phyloP scores from a whole-genome alignment of 371 early-diverging fungal species.

The Lichtheimia hyalospora region DNA sequence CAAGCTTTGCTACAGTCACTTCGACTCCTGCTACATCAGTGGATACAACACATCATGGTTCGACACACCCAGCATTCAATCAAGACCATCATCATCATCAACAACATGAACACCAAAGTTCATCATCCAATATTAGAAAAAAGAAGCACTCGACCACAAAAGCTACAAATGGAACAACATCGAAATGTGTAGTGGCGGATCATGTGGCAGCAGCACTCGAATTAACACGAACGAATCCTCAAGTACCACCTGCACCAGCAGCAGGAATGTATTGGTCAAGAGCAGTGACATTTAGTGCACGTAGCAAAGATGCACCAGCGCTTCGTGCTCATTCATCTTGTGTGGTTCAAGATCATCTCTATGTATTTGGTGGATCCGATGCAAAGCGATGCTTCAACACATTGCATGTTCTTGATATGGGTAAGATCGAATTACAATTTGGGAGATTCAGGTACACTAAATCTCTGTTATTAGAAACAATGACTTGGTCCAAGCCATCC shows the following conservation, averaged over 20 bases:
- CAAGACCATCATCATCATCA: not conserved
- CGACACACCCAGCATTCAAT: not conserved
- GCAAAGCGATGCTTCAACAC: constrained; percentile 64
- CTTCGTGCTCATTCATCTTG: constrained; percentile 75
- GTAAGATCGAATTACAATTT: constrained; percentile 18
- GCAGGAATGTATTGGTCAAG: constrained; percentile 81
- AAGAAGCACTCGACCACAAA: not conserved
- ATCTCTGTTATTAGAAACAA: constrained; percentile 48
- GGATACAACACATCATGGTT: not conserved
- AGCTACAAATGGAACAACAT: not conserved
- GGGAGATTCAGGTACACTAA: no score
- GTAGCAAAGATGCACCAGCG: constrained; percentile 34
- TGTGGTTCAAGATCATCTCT: constrained; percentile 65
- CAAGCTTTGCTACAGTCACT: not conserved
- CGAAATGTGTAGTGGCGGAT: constrained; percentile 4
- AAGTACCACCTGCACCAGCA: constrained; percentile 51
- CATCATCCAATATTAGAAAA: not conserved
- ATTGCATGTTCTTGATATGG: constrained; percentile 72
- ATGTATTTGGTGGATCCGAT: constrained; percentile 83
- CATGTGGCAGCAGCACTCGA: constrained; percentile 14
- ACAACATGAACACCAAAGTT: not conserved
- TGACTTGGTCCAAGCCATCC: constrained; percentile 73
- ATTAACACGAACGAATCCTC: constrained; percentile 9
- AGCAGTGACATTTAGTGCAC: constrained; percentile 51
- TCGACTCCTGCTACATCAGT: constrained; percentile 1